Base-by-base conservation (phyloP, 208 protist species). In the Leptomonas pyrrhocoris region DNA sequence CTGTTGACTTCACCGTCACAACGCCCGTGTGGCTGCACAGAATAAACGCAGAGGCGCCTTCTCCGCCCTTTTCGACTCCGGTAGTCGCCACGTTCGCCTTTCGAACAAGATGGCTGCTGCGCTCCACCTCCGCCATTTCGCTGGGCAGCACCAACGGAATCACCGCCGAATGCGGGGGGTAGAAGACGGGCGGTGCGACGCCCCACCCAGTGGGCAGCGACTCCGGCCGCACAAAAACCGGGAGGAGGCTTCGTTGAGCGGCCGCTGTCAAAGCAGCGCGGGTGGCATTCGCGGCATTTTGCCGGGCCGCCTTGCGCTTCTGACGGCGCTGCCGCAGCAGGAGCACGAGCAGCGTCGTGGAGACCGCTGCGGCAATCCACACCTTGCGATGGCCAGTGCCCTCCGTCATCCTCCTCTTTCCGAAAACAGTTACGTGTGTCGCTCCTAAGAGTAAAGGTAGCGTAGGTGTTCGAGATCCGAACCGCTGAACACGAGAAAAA, bases 141-240 rank as follows among this genome's bases (percentile, higher is more conserved):
- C 69, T 45, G 27, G 71, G 71, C 53, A 76, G 46, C 28, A 85
- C 57, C 40, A 90, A 42, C 8, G 81, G 77, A 34, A 90, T 67
- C 31, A 82, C 73, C 19, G 81, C 81, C 21, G 72, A 61, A 48
- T 71, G 31, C 18, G 79, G 81, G 21, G 81, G 73, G 55, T 85
- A 79, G 73, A 84, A 85, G 23, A 90, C 66, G 0, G 77, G 76
- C 30, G 80, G 79, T 18, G 78, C 79, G 18, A 83, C 75, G 3
- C 76, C 54, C 81, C 78, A 85, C 16, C 81, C 76, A 1, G 23
- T 30, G 0, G 79, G 49, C 40, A 90, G 80, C 56, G 46, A 50
- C 19, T 66, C 50, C 0, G 68, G 49, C n/a, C 69, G 61, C 2
- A 90, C 74, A 40, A 80, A 68, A 23, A 86, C 57, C 0, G 78